Conservation (phyloP, 139 green algal species). For the Ostreobium quekettii region DNA sequence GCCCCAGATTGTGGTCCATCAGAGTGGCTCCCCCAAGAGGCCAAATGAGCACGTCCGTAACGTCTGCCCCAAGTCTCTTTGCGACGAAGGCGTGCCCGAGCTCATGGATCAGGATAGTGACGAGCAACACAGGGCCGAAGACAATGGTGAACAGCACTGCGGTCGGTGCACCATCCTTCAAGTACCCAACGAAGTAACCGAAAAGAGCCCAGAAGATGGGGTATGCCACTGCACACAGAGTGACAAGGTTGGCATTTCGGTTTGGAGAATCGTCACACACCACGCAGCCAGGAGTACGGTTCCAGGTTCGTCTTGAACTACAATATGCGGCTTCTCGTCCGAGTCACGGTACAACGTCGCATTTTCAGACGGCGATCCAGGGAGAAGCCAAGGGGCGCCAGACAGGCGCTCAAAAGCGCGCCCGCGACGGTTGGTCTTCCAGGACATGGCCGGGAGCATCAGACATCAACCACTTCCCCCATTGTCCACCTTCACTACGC, state of each 20-base stretch:
- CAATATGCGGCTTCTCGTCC: not conserved
- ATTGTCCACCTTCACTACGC: too few species aligned
- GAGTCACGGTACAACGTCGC: too few species aligned
- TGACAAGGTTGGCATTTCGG: not conserved
- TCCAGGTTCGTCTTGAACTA: not conserved
- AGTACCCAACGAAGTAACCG: not conserved
- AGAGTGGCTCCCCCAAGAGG: conserved; percentile 67
- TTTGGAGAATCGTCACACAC: not conserved
- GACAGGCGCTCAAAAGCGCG: too few species aligned
- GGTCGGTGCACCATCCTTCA: not conserved
- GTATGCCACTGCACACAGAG: not conserved
- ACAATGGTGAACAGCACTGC: conserved; percentile 33
- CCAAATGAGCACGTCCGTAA: conserved; percentile 8
- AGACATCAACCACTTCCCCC: too few species aligned
- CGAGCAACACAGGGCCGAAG: conserved; percentile 46
- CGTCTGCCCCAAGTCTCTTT: not conserved
- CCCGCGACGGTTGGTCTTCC: too few species aligned
- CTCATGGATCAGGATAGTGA: conserved; percentile 57
- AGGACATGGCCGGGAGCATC: too few species aligned
- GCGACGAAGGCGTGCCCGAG: conserved; percentile 44
- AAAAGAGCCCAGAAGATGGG: not conserved
- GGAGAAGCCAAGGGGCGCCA: too few species aligned
- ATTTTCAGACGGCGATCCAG: too few species aligned
- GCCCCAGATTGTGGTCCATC: conserved; percentile 41
- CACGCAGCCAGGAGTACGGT: too few species aligned